Base-by-base conservation (phyloP, 2,329 filamentous ascomycete species). In the Dothistroma septosporum region DNA sequence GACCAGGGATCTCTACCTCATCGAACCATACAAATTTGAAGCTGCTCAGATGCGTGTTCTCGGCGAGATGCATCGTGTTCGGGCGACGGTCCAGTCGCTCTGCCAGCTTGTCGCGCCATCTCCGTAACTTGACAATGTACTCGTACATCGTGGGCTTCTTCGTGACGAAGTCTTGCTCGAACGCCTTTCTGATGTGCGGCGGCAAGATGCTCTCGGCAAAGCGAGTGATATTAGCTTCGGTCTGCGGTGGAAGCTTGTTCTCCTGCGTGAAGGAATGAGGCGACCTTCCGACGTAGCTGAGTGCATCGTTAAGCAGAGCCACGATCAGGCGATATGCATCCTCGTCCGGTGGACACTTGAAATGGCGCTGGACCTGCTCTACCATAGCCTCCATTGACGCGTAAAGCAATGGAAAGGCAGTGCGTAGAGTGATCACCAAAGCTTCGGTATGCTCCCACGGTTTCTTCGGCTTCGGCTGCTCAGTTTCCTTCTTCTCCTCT, bases 341-440 rank as follows among this genome's bases (percentile, higher is more conserved):
- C 75, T 99, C 94, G 70, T 99, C 94, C 0, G 93, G 93, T 14
- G 93, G 93, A 70, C 94, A 97, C 78, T 99, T 99, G 84, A 99
- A 99, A 77, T 97, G 89, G 81, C 97, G 97, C 75, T 94, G 90
- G 61, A 99, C 96, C 76, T 97, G 93, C 73, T 99, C 94, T 32
- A 97, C 92, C 92, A 97, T 99, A 0, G 93, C 96, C 78, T 99
- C 94, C 94, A 99, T 97, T 0, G 93, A 97, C 48, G 97, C 80
- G 10, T 28, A 53, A 68, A 99, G 84, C 19, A 99, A 83, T 24
- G 94, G 94, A 81, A 97, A 99, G 0, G 93, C 92, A 7, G 94
- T 97, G 81, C 99, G 97, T 57, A 99, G 86, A 32, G 92, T 90
- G 35, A 92, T 90, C 83, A 96, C 92, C 62, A 99, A 91, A 73